These are phyloP conservation scores for Geosiphon pyriformis DNA, from an alignment of 192 early-diverging fungal species.

Conservation along the genomic window DNA sequence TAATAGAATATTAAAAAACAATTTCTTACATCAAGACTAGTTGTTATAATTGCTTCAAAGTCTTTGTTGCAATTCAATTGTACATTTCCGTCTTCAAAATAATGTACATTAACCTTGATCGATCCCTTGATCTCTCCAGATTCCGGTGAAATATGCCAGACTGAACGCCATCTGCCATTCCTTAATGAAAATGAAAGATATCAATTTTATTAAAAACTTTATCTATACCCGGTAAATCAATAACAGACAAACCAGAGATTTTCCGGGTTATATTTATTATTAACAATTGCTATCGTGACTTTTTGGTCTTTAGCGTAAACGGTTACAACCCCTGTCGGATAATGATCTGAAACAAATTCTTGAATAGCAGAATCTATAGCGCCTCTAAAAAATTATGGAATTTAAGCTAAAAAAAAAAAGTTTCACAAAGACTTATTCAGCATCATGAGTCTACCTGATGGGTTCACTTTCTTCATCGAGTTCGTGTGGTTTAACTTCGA, in stretches of 20 bases:
- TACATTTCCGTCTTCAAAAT: constrained; percentile 99
- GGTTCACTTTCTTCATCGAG: constrained; percentile 34
- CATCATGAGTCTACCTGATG: constrained; percentile 26
- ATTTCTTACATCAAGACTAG: constrained; percentile 10
- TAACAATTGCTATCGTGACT: constrained; percentile 65
- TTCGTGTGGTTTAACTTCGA: constrained; percentile 28
- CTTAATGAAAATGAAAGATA: constrained; percentile 34
- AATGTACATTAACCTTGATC: constrained; percentile 83
- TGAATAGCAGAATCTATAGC: constrained; percentile 59
- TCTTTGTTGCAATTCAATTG: constrained; percentile 83
- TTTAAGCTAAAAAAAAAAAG: not conserved
- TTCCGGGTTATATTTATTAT: constrained; percentile 85
- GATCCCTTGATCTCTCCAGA: constrained; percentile 61
- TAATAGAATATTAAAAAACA: not conserved
- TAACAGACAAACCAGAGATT: constrained; percentile 77
- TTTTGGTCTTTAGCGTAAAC: constrained; percentile 57
- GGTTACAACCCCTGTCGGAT: constrained; percentile 62
- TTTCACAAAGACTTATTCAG: not conserved
- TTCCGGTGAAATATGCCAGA: constrained; percentile 66
- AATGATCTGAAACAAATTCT: constrained; percentile 73
- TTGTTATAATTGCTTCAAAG: constrained; percentile 34
- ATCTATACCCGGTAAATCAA: not conserved
- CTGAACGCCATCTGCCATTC: constrained; percentile 90
- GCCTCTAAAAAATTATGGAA: constrained; percentile 7
- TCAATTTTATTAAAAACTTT: constrained; percentile 9